Base-by-base conservation (phyloP, 768 basidiomycete genomes). In the Dentipellis fragilis region DNA sequence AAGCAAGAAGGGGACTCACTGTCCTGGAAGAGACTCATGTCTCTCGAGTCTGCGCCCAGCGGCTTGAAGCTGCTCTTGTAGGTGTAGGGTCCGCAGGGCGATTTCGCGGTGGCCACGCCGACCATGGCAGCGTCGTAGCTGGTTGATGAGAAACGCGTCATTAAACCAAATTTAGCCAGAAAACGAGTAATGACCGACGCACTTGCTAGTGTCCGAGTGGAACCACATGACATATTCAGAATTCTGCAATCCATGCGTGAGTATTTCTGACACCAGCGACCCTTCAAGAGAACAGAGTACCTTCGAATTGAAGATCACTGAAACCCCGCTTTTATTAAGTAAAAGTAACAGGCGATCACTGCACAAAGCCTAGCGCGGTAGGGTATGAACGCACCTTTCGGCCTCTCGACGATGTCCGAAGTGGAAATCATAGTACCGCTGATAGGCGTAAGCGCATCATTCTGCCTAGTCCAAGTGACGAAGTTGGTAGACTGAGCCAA, bases 221-320 rank as follows among this genome's bases (percentile, higher is more conserved):
- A 84, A 84, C 82, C 82, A 84, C 81, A 84, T 81, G 19, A 83
- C 82, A 63, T 82, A 83, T 71, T 82, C 79, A 7, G 71, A 70
- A 60, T 77, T 82, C 80, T 83, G 51, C 35, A 10, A 38, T 19
- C 17, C 8, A 3, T 21, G 46, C 23, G 3, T 29, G 29, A 29
- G 29, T 29, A 29, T 6, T 29, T 29, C 29, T 6, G 6, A 29
- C 6, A 6, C 29, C 3, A 29, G 6, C 6, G 3, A 29, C 29
- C 6, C 29, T 6, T 29, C 29, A 29, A 29, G n/a, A 54, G 29
- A 35, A 16, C 0, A 10, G 56, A 66, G 14, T 40, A 79, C 80
- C 62, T 70, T 72, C 62, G 71, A 67, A 65, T 83, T 81, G 67
- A 75, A 82, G 1, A 81, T 61, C 7, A 82, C 80, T 83, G 47